Conservation (phyloP, 768 basidiomycete species). For the Phlebiopsis gigantea region DNA sequence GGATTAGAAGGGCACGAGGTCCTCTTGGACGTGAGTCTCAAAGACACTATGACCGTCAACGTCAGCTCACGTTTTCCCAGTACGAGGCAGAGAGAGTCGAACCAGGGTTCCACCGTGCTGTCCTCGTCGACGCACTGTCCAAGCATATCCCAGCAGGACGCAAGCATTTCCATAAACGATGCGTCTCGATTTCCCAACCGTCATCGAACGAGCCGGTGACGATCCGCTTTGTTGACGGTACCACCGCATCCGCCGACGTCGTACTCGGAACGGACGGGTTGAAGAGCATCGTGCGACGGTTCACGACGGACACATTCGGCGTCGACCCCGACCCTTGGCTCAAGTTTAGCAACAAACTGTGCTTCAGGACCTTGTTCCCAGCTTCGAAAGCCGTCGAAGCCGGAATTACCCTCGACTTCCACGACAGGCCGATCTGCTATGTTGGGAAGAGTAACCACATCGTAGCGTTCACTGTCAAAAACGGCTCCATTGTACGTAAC, state of each 20-base stretch:
- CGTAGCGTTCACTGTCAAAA: slow-evolving; percentile 45
- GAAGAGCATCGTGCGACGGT: slow-evolving; percentile 32
- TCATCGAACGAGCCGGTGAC: slow-evolving; percentile 7
- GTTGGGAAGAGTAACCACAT: slow-evolving; percentile 47
- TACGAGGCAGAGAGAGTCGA: not conserved
- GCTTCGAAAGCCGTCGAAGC: slow-evolving; percentile 33
- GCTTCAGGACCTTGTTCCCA: slow-evolving; percentile 45
- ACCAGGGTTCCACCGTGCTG: slow-evolving; percentile 8
- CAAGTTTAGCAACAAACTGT: slow-evolving; percentile 40
- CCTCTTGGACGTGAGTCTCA: slow-evolving; percentile 1
- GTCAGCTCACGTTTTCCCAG: not conserved
- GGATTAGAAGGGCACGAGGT: slow-evolving; percentile 4
- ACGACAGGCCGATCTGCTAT: slow-evolving; percentile 34
- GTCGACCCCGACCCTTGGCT: slow-evolving; percentile 22
- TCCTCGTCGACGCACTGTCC: slow-evolving; percentile 44
- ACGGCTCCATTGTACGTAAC: slow-evolving; percentile 34
- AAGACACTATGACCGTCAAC: not conserved
- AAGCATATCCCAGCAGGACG: slow-evolving; percentile 35
- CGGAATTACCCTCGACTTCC: slow-evolving; percentile 37
- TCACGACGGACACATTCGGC: slow-evolving; percentile 29
- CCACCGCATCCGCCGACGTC: slow-evolving; percentile 39
- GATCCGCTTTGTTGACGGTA: slow-evolving; percentile 46
- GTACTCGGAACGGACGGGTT: slow-evolving; percentile 40
- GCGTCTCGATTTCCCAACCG: slow-evolving; percentile 12
- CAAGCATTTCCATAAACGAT: slow-evolving; percentile 48